phyloP scores from a whole-genome alignment of 495 filamentous ascomycete genomes.

The Annulohypoxylon moriforme region DNA sequence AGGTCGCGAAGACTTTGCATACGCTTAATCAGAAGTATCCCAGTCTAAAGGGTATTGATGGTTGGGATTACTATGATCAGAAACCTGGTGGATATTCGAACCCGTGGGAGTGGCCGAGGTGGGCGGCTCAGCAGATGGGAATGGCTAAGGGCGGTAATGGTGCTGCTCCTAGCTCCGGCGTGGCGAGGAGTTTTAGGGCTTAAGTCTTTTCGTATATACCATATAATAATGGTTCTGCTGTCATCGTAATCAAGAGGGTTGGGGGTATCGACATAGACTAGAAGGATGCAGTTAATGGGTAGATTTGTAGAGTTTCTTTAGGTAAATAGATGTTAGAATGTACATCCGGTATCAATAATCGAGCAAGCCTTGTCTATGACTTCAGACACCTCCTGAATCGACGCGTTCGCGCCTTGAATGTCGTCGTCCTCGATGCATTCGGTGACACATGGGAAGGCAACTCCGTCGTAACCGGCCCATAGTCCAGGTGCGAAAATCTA shows the following conservation, averaged over 20 bases:
- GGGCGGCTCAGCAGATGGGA: conserved; percentile 60
- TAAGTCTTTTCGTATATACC: neutral
- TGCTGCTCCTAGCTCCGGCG: neutral
- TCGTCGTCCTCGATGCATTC: conserved; percentile 16
- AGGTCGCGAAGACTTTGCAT: conserved; percentile 54
- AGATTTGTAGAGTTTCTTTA: too few species aligned
- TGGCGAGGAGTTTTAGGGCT: neutral
- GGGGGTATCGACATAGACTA: neutral
- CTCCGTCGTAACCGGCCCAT: conserved; percentile 24
- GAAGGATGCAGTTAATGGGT: too few species aligned
- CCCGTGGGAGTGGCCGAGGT: conserved; percentile 71
- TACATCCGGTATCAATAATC: neutral
- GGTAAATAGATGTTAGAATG: neutral
- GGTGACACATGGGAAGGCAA: conserved; percentile 9
- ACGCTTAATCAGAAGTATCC: conserved; percentile 21
- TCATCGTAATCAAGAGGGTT: neutral
- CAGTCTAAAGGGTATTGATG: conserved; percentile 65
- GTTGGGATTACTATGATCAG: conserved; percentile 78
- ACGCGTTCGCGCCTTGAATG: conserved; percentile 1
- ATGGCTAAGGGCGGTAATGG: neutral
- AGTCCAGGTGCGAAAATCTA: conserved; percentile 25
- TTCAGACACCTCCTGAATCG: conserved; percentile 6
- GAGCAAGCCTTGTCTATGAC: conserved; percentile 13
- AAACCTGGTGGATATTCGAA: conserved; percentile 56
- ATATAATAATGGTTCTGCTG: too few species aligned